Conservation (phyloP, 176 grass and related monocot species). For the Aegilops sharonensis region DNA sequence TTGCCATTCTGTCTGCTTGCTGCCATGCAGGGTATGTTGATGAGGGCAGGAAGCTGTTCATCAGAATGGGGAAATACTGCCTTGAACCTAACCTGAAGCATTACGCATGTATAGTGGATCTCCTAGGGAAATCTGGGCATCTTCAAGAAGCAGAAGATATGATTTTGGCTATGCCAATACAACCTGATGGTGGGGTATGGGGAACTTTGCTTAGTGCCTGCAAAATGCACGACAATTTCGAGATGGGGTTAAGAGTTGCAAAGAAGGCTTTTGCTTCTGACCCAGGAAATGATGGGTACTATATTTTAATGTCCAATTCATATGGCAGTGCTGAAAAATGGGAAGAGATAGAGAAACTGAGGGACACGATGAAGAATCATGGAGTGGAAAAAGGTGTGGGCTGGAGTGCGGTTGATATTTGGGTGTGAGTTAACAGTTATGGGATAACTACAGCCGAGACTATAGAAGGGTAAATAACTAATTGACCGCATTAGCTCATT, state of each 20-base stretch:
- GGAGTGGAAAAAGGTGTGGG: conserved; percentile 47
- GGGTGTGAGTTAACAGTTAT: conserved; percentile 13
- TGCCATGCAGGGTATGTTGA: conserved; percentile 65
- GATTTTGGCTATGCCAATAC: conserved; percentile 57
- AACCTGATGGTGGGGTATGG: conserved; percentile 72
- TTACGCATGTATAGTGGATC: conserved; percentile 69
- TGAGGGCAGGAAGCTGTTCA: conserved; percentile 51
- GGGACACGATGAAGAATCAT: conserved; percentile 54
- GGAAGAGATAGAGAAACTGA: conserved; percentile 59
- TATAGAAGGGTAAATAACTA: not conserved
- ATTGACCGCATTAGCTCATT: not conserved
- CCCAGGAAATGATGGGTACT: conserved; percentile 63
- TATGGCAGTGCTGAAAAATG: conserved; percentile 54
- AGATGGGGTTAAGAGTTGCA: conserved; percentile 64
- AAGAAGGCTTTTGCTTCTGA: conserved; percentile 54
- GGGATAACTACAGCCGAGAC: not conserved
- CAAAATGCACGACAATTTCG: conserved; percentile 60
- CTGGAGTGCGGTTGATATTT: conserved; percentile 55
- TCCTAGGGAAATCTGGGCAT: conserved; percentile 58
- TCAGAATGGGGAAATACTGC: conserved; percentile 43
- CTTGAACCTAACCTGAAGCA: conserved; percentile 70
- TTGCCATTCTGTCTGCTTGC: conserved; percentile 70
- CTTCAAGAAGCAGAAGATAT: conserved; percentile 69
- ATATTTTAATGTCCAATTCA: conserved; percentile 71
- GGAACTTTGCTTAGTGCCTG: conserved; percentile 72